Conservation (phyloP, 352 stramenopile genomes). For the Plasmopara halstedii region DNA sequence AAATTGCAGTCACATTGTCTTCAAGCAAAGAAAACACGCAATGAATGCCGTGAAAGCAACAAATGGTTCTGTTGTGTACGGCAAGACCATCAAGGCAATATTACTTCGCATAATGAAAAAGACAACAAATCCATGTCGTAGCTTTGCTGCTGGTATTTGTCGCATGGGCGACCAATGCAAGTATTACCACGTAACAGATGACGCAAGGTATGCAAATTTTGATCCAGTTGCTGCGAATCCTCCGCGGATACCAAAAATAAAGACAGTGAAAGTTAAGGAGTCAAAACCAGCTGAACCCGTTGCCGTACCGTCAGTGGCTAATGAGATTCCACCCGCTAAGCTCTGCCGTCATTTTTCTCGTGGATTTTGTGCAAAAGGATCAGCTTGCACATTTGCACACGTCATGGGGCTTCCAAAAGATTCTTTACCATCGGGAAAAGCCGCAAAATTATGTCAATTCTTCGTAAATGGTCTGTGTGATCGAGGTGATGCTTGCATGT, state of each 20-base stretch:
- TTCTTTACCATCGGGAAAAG: conserved; percentile 9
- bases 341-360: conserved; percentile 53
- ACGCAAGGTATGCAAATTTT: conserved; percentile 3
- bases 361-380: conserved; percentile 34
- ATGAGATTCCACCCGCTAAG: conserved; percentile 21
- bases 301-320: conserved; percentile 14
- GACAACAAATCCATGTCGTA: conserved; percentile 32
- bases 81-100: conserved; percentile 36
- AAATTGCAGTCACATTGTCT: conserved; percentile 36
- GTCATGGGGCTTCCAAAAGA: conserved; percentile 23
- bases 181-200: conserved; percentile 28
- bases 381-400: conserved; percentile 34
- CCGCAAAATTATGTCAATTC: conserved; percentile 34
- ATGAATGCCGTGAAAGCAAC: conserved; percentile 31
- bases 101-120: conserved; percentile 38
- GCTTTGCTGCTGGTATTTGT: conserved; percentile 56
- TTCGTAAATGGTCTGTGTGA: conserved; percentile 43
- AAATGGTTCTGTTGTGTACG: conserved; percentile 51
- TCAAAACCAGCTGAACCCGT: not conserved
- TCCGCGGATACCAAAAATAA: not conserved
- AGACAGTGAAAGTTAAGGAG: not conserved
- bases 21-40: conserved; percentile 20
- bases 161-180: conserved; percentile 63
- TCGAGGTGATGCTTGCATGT: conserved; percentile 45
- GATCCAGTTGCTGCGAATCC: not conserved